A percentile compares a stretch with the other conserved stretches of the same genome.
These are phyloP conservation scores for Ambrosiella beaveri DNA, from an alignment of 2,329 filamentous ascomycete species.

Conservation along the genomic window DNA sequence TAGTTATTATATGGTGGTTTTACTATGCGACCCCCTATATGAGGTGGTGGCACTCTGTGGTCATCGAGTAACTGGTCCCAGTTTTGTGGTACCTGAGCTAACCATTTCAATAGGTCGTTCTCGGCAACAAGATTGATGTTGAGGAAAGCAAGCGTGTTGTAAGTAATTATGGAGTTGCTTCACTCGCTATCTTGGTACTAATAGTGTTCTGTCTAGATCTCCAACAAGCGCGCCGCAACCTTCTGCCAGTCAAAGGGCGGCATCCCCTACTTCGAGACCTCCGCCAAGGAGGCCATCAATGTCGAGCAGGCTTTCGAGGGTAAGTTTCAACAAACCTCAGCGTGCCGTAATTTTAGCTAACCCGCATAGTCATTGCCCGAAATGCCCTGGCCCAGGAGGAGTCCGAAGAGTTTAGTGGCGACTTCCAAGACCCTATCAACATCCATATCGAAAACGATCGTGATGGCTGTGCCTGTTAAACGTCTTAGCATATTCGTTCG, in stretches of 20 bases:
- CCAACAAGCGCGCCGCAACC: conserved; percentile 85
- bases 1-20: background rate
- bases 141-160: conserved; percentile 87
- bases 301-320: conserved; percentile 69
- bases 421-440: conserved; percentile 96
- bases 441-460: conserved; percentile 91
- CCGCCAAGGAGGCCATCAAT: conserved; percentile 95
- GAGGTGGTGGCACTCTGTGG: background rate
- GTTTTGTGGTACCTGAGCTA: conserved; percentile 11
- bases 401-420: conserved; percentile 90
- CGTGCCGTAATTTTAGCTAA: background rate
- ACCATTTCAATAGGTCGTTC: conserved; percentile 48
- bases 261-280: conserved; percentile 98
- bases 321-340: conserved; percentile 20
- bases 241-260: conserved; percentile 96
- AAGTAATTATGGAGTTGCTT: conserved; percentile 25
- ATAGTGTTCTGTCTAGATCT: conserved; percentile 43
- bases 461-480: conserved; percentile 81
- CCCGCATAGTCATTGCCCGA: conserved; percentile 64
- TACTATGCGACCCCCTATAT: background rate
- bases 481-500: background rate
- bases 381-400: conserved; percentile 94
- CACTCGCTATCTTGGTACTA: too few species aligned
- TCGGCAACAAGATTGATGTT: conserved; percentile 98
- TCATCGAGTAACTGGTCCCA: conserved; percentile 10